A percentile compares a stretch with the other conserved stretches of the same genome.
Evolutionary conservation across 306 rosid species (phyloP).

Genomic region (Cotoneaster glaucophyllus): DNA sequence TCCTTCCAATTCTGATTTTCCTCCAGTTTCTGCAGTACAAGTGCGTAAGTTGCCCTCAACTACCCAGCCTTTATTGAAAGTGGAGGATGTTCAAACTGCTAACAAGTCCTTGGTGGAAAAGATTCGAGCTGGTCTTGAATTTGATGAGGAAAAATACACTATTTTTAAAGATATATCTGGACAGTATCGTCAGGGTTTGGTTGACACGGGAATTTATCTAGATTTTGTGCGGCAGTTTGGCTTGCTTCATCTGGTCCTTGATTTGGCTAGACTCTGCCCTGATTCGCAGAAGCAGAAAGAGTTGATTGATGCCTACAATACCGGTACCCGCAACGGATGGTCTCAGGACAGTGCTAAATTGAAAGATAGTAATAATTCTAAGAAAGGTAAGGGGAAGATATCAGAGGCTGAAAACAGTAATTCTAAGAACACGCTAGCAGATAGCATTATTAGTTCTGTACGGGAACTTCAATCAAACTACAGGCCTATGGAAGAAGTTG

Average conservation of each 20-base stretch:
- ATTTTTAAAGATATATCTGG: slow-evolving; percentile 73
- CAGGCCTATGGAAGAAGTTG: slow-evolving; percentile 52
- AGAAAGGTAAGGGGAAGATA: slow-evolving; percentile 70
- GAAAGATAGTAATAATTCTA: slow-evolving; percentile 42
- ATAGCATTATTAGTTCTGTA: slow-evolving; percentile 55
- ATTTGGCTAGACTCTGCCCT: slow-evolving; percentile 82
- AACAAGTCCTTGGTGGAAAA: slow-evolving; percentile 85
- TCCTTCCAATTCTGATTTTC: slow-evolving; percentile 61
- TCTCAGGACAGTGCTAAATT: slow-evolving; percentile 13
- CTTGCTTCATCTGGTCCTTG: slow-evolving; percentile 75
- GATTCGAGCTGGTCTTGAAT: slow-evolving; percentile 74
- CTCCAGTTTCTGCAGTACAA: slow-evolving; percentile 72
- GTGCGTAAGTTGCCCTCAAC: slow-evolving; percentile 41
- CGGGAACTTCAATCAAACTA: slow-evolving; percentile 59
- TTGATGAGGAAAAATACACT: slow-evolving; percentile 62
- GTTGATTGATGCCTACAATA: slow-evolving; percentile 54
- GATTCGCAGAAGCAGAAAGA: slow-evolving; percentile 71
- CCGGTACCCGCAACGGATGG: slow-evolving; percentile 38
- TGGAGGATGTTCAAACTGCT: slow-evolving; percentile 71
- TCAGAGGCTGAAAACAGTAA: slow-evolving; percentile 30
- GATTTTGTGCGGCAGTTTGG: slow-evolving; percentile 74
- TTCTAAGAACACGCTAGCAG: slow-evolving; percentile 44
- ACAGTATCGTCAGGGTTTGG: slow-evolving; percentile 74
- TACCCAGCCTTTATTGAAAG: slow-evolving; percentile 37
- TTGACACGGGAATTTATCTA: slow-evolving; percentile 60